Base-by-base conservation (phyloP, 2,329 filamentous ascomycete species). In the Aspergillus quadricinctus region DNA sequence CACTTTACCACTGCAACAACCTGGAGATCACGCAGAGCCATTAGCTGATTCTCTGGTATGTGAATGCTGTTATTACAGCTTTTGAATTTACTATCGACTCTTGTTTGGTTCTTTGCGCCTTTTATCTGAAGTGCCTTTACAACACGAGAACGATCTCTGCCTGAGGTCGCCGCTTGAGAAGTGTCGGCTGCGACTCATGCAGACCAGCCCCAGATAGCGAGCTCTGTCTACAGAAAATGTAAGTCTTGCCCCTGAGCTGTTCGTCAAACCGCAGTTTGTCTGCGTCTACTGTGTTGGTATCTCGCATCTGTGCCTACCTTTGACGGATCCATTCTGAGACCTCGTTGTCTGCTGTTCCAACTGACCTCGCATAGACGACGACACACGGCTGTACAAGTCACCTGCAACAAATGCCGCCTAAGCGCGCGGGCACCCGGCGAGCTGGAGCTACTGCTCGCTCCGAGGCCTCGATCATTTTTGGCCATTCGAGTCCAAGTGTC, bases 401-500 rank as follows among this genome's bases (percentile, higher is more conserved):
- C 31, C 3, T 17, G 31, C 11, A 17, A 19, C 40, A 59, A n/a
- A 70, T 70, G 68, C 63, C 69, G 52, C 61, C 65, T 27, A 72
- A 64, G 57, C 61, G 63, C 52, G 52, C 61, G 35, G 49, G 60
- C 43, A 60, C 52, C 40, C 60, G 64, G 49, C 61, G 61, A 45
- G 45, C 53, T 17, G 61, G 62, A 35, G 52, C 57, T 28, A 50
- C 55, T 40, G 52, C 45, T 50, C 50, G 50, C 48, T 53, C 57
- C n/a, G 59, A 58, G 6, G 57, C 55, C 48, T 61, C 52, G 45
- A 58, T 55, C 46, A 55, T 57, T 48, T 54, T 61, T 48, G 60
- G 43, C 10, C 59, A 61, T 35, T 63, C 61, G 49, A 74, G 52
- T 43, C 55, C 57, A 28, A 54, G 37, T 28, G 49, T 50, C 40